phyloP scores from a whole-genome alignment of 2,329 filamentous ascomycete species.

The Colletotrichum filicis region DNA sequence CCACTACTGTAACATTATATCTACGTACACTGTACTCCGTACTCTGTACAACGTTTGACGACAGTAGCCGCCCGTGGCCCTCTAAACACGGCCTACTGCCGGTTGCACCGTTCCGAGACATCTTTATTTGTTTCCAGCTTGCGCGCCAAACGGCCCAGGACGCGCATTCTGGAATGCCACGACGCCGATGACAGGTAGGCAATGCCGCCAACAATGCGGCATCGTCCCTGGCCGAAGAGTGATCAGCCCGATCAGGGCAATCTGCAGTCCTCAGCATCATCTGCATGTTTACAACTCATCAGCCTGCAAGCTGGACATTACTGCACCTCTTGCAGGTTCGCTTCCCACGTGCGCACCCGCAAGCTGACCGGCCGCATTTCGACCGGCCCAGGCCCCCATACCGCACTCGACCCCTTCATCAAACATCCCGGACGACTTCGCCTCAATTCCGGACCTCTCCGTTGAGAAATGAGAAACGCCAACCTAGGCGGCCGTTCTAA shows the following conservation, averaged over 20 bases:
- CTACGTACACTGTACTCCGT: background rate
- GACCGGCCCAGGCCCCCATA: slow-evolving; percentile 26
- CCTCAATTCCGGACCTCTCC: slow-evolving; percentile 21
- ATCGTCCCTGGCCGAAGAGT: background rate
- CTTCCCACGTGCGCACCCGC: background rate
- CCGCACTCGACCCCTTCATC: slow-evolving; percentile 22
- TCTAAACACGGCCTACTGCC: slow-evolving; percentile 1
- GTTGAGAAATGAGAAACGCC: background rate
- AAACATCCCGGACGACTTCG: slow-evolving; percentile 21
- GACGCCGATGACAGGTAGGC: background rate
- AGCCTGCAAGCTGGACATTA: slow-evolving; percentile 15
- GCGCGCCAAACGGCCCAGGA: background rate
- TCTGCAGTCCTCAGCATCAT: background rate
- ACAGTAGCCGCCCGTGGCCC: background rate
- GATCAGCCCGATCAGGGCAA: background rate
- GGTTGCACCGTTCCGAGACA: background rate
- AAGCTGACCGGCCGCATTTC: slow-evolving; percentile 21
- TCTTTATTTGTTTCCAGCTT: background rate
- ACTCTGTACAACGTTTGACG: background rate
- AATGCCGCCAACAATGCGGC: background rate
- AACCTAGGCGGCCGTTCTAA: slow-evolving; percentile 3
- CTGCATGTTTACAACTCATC: background rate
- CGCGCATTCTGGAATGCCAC: slow-evolving; percentile 17
- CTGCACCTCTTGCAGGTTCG: slow-evolving; percentile 28
- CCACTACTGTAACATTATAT: background rate